Conservation (phyloP, 208 protist genomes). For the Acanthamoeba culbertsoni region DNA sequence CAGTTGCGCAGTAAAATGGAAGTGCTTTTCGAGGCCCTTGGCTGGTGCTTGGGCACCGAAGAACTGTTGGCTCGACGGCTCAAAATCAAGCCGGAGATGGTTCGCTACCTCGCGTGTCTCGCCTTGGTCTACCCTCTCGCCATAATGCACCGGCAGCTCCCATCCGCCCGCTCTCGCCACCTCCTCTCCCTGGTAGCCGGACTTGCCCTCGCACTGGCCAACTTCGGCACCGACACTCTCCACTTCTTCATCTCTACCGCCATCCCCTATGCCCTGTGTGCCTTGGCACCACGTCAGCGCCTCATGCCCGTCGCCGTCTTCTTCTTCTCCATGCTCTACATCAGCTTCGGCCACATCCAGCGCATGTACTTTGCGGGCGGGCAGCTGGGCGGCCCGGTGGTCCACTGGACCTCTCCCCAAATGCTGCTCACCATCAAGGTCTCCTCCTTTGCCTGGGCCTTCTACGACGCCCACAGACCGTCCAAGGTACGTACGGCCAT, state of each 20-base stretch:
- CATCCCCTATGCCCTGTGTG: background rate
- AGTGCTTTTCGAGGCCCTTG: too few relatives aligned
- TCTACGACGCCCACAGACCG: constrained; percentile 66
- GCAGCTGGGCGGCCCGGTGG: constrained; percentile 73
- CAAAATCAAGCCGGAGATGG: background rate
- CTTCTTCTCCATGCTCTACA: background rate
- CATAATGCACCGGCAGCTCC: background rate
- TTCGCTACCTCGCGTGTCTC: constrained; percentile 16
- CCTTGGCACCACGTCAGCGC: background rate
- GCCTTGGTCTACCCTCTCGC: background rate
- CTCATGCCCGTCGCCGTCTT: background rate
- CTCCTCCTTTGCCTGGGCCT: constrained; percentile 75
- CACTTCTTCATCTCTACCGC: background rate
- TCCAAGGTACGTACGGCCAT: background rate
- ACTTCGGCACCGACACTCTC: background rate
- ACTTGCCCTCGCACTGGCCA: background rate
- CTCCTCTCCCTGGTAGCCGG: background rate
- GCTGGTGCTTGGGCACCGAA: background rate
- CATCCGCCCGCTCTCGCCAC: background rate
- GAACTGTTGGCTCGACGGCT: background rate
- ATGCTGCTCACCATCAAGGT: constrained; percentile 81
- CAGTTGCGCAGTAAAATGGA: too few relatives aligned
- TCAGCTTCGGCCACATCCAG: background rate
- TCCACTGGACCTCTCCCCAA: constrained; percentile 79
- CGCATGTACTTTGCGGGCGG: constrained; percentile 71